These are phyloP conservation scores for Theobroma cacao DNA, from an alignment of 345 rosid genomes.

Conservation along the genomic window DNA sequence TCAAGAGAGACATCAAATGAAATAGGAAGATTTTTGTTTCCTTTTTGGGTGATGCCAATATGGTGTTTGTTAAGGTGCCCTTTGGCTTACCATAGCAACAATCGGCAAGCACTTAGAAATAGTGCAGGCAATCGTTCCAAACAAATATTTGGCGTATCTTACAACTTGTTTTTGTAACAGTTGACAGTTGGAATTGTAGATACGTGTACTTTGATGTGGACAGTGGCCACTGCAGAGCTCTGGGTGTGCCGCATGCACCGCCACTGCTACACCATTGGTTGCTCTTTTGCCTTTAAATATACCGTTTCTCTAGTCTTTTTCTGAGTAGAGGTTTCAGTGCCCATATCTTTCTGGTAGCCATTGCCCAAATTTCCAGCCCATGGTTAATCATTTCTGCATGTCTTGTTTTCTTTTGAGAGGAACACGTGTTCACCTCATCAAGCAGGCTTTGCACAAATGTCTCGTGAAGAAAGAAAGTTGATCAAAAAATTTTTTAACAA, in stretches of 20 bases:
- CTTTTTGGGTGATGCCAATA: too few relatives aligned
- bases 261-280: conserved; percentile 25
- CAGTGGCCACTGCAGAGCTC: background rate
- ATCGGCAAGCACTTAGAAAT: background rate
- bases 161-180: background rate
- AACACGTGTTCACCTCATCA: background rate
- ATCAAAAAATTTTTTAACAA: background rate
- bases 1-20: too few relatives aligned
- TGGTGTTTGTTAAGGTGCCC: too few relatives aligned
- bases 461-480: background rate
- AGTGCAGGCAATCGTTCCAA: background rate
- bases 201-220: background rate
- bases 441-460: background rate
- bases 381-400: background rate
- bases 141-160: background rate
- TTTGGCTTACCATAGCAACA: background rate
- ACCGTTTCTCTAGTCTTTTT: background rate
- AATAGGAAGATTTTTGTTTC: too few relatives aligned
- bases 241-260: conserved; percentile 23
- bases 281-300: background rate
- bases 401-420: background rate
- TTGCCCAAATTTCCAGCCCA: background rate
- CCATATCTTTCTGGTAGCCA: background rate
- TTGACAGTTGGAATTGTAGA: background rate
- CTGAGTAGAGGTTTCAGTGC: background rate